These are phyloP conservation scores for Arachis monticola DNA, from an alignment of 331 rosid species.

Conservation along the genomic window DNA sequence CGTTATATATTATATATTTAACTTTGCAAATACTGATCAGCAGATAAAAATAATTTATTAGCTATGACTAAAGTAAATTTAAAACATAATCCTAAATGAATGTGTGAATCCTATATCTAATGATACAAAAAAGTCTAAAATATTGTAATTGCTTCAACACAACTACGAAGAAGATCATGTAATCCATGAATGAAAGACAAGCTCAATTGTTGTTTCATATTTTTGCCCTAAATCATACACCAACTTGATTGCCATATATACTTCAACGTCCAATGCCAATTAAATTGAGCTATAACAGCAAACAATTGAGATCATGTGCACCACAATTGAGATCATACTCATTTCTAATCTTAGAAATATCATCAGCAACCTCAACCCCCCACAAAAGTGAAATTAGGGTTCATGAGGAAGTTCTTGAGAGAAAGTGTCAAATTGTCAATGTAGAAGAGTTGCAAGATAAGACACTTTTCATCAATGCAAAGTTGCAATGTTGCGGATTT, in stretches of 20 bases:
- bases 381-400: constrained; percentile 16
- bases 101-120: too few species aligned
- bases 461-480: constrained; percentile 29
- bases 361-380: constrained; percentile 12
- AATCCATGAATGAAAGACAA: not conserved
- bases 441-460: constrained; percentile 16
- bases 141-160: not conserved
- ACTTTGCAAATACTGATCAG: too few species aligned
- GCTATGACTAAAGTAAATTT: too few species aligned
- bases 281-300: not conserved
- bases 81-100: too few species aligned
- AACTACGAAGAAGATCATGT: not conserved
- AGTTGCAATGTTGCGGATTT: constrained; percentile 11
- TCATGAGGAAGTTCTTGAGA: constrained; percentile 1
- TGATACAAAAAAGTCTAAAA: too few species aligned
- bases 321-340: constrained; percentile 17
- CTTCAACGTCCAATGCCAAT: too few species aligned
- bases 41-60: too few species aligned
- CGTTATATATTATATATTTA: too few species aligned
- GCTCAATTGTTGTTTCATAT: too few species aligned
- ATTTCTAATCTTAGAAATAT: not conserved
- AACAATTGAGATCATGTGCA: constrained; percentile 5
- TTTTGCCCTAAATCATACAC: too few species aligned
- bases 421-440: not conserved
- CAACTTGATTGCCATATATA: too few species aligned